Base-by-base conservation (phyloP, 2,329 filamentous ascomycete genomes). In the Ophiostoma pallidulum region DNA sequence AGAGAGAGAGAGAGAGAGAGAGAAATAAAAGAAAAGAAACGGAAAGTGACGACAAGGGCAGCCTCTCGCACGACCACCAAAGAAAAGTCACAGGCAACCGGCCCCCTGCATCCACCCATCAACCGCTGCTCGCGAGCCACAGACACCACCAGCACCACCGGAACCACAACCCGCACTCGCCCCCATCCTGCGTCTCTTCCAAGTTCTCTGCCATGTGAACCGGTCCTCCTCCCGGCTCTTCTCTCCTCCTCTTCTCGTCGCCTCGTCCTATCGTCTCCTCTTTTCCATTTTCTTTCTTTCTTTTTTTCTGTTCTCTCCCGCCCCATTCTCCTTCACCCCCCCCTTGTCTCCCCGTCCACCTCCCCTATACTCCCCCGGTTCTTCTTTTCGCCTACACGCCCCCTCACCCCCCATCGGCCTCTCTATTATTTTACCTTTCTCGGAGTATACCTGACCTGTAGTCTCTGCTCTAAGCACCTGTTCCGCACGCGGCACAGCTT, bases 401-500 rank as follows among this genome's bases (percentile, higher is more conserved):
- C 37, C 45, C 37, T 40, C 45, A 19, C 36, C 24, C 19, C 35
- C 35, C 16, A n/a, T 38, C 43, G 22, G 35, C 42, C 42, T 45
- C 29, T 20, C 36, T 26, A 16, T 47, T 41, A 19, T 41, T 29
- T 28, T 24, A 13, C 28, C 36, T 47, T 19, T 28, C 7, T n/a
- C n/a, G n/a, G n/a, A n/a, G n/a, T n/a, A n/a, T 46, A 33, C 28
- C 36, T 32, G 8, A 4, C 43, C n/a, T 14, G 14, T 9, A 26
- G 13, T 38, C 37, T 41, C 13, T 41, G 29, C 42, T 45, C 42
- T 45, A 9, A 41, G 37, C 40, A 31, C 37, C 29, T 41, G 29
- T 47, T 41, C 45, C 29, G 45, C 36, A 28, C 29, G 36, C 37
- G 45, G 45, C 45, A 47, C 45, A 41, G 45, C 18, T 24, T n/a